Base-by-base conservation (phyloP, 139 green algal species). In the Picochlorum sp. region DNA sequence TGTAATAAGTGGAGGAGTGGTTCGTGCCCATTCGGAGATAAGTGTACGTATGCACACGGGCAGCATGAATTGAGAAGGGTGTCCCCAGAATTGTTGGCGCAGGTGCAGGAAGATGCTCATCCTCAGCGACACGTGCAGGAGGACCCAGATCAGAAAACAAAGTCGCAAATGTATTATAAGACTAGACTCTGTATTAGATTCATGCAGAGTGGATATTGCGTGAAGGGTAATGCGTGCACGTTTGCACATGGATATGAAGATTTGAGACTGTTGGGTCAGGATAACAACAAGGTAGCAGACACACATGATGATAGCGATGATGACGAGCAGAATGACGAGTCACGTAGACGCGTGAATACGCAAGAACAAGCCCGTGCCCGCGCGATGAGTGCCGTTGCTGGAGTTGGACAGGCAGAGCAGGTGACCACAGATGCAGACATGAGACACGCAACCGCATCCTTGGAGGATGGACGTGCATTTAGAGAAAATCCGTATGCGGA, bases 221-320 rank as follows among this genome's bases (percentile, higher is more conserved):
- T 54, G 15, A 64, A 69, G 34, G 73, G 67, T 23, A 67, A 47
- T 38, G 16, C 20, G 34, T 82, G 76, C 62, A 70, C 63, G 26
- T 82, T 76, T 66, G 76, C 76, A 1, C 76, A 82, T 38, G 76
- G 76, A 11, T 67, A 74, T 30, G 56, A 82, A 7, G 76, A 82
- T 26, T 37, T 81, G 63, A 58, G 58, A 21, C 23, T 45, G n/a
- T 26, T 31, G 60, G 47, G n/a, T 54, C 16, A 54, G 7, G 47
- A 21, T 54, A 20, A 54, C 47, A 49, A 60, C 4, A 31, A 71
- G 56, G 60, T 38, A 49, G 31, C 1, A 52, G 59, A 10, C 13
- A 14, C 2, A 56, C 24, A 3, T 54, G 50, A 6, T 38, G 57
- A 24, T 63, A 56, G 23, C 55, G 66, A 41, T 23, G 47, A 54